Percentiles rank a stretch among this genome's conserved stretches.
Conservation (phyloP, 176 grass and related monocot genomes). For the Olyra latifolia region DNA sequence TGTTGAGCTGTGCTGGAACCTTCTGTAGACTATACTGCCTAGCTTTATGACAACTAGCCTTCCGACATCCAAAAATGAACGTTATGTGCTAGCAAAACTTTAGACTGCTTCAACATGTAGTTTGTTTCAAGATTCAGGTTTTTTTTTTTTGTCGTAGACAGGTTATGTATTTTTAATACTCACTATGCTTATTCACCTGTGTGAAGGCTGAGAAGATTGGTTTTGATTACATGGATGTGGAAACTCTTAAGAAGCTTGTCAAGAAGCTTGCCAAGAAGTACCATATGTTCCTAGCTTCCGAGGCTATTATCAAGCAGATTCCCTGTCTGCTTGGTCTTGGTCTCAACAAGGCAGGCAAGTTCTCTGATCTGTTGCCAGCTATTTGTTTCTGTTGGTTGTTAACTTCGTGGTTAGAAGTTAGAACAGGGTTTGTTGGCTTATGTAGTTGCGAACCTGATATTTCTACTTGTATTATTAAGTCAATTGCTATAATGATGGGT, state of each 20-base stretch:
- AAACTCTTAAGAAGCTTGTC: slow-evolving; percentile 80
- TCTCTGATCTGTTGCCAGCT: not conserved
- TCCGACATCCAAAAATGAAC: not conserved
- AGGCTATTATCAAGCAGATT: slow-evolving; percentile 87
- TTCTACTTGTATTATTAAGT: not conserved
- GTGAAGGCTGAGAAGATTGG: slow-evolving; percentile 75
- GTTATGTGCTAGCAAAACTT: not conserved
- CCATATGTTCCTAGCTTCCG: slow-evolving; percentile 84
- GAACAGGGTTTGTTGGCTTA: not conserved
- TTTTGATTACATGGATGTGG: slow-evolving; percentile 89
- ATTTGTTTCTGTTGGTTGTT: too few species aligned
- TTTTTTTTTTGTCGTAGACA: not conserved
- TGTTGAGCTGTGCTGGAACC: not conserved
- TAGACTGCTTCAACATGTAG: not conserved
- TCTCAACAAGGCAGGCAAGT: slow-evolving; percentile 83
- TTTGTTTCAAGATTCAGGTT: not conserved
- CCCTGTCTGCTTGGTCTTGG: slow-evolving; percentile 87
- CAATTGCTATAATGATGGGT: not conserved
- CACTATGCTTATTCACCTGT: not conserved
- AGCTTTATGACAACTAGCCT: not conserved
- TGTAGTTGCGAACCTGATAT: not conserved
- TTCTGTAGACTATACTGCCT: not conserved
- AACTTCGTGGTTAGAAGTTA: too few species aligned
- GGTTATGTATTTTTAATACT: not conserved
- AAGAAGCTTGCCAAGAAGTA: slow-evolving; percentile 89